Evolutionary conservation across 1,284 basidiomycete genomes (phyloP).

Genomic region (Rhodotorula sp.): DNA sequence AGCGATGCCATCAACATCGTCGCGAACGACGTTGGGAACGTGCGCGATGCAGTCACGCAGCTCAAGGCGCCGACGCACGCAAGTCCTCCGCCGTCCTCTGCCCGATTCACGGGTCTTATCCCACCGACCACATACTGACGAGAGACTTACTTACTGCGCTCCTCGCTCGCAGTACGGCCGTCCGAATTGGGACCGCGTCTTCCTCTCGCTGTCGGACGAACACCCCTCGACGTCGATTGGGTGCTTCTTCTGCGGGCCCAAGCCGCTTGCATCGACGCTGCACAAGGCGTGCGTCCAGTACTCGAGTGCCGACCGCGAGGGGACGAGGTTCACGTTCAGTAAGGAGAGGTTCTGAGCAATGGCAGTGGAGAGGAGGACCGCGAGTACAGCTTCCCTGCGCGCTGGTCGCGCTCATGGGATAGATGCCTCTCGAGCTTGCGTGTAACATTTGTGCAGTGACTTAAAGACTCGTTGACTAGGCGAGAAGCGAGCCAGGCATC

Average conservation of each 20-base stretch:
- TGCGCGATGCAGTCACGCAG: constrained; percentile 81
- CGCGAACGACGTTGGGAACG: constrained; percentile 69
- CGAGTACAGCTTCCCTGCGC: neutral
- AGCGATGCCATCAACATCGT: constrained; percentile 88
- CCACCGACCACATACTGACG: neutral
- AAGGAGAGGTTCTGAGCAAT: constrained; percentile 23
- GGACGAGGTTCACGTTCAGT: constrained; percentile 11
- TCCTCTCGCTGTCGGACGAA: constrained; percentile 69
- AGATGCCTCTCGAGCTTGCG: too few species aligned
- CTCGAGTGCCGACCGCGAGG: neutral
- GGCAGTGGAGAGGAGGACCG: neutral
- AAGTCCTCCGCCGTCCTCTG: neutral
- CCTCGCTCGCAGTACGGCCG: constrained; percentile 62
- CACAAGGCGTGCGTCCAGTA: constrained; percentile 68
- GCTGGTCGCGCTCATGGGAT: neutral
- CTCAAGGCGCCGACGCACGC: constrained; percentile 80
- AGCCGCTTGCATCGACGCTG: constrained; percentile 64
- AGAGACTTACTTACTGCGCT: neutral
- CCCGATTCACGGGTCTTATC: too few species aligned
- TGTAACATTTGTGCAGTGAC: too few species aligned
- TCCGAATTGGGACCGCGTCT: constrained; percentile 88
- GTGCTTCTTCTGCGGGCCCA: constrained; percentile 55
- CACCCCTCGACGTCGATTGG: constrained; percentile 83
- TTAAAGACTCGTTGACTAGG: too few species aligned
- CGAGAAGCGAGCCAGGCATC: too few species aligned